A percentile compares a stretch with the other conserved stretches of the same genome.
These are phyloP conservation scores for Schizosaccharomyces octosporus DNA, from an alignment of 805 yeast species.

Conservation along the genomic window DNA sequence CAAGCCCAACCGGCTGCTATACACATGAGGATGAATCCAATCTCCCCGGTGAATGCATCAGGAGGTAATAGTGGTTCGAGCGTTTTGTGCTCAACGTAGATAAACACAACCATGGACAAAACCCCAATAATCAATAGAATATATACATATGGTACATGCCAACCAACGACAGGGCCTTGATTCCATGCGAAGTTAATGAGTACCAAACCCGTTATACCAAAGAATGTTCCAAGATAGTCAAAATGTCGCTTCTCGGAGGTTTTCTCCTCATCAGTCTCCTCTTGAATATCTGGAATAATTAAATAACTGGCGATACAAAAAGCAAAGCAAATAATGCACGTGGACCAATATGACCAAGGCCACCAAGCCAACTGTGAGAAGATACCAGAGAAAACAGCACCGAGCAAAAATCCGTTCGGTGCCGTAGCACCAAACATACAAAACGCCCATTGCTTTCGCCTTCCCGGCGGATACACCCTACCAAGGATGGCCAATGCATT, in stretches of 20 bases:
- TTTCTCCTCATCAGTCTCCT: slow-evolving; percentile 16
- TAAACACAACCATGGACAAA: slow-evolving; percentile 21
- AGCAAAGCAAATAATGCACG: slow-evolving; percentile 16
- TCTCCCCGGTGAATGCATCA: slow-evolving; percentile 20
- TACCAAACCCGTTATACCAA: slow-evolving; percentile 36
- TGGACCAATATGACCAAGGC: slow-evolving; percentile 36
- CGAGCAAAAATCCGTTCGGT: slow-evolving; percentile 36
- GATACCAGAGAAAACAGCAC: slow-evolving; percentile 27
- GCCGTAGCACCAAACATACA: slow-evolving; percentile 36
- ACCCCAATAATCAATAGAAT: slow-evolving; percentile 29
- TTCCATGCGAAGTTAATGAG: slow-evolving; percentile 47
- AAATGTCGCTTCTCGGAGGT: slow-evolving; percentile 10
- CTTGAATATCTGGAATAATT: slow-evolving; percentile 20
- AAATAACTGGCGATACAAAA: slow-evolving; percentile 14
- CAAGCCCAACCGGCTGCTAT: slow-evolving; percentile 52
- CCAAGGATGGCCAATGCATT: slow-evolving; percentile 31
- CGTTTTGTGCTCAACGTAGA: slow-evolving; percentile 23
- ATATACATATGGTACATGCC: slow-evolving; percentile 35
- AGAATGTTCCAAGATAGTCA: slow-evolving; percentile 28
- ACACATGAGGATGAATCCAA: slow-evolving; percentile 24
- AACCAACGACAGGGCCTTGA: slow-evolving; percentile 51
- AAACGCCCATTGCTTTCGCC: slow-evolving; percentile 28
- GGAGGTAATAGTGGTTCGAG: slow-evolving; percentile 32
- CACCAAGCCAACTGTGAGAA: slow-evolving; percentile 26
- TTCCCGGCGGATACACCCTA: slow-evolving; percentile 22